phyloP scores from a whole-genome alignment of 2,329 filamentous ascomycete species.

The Grosmannia serpens region DNA sequence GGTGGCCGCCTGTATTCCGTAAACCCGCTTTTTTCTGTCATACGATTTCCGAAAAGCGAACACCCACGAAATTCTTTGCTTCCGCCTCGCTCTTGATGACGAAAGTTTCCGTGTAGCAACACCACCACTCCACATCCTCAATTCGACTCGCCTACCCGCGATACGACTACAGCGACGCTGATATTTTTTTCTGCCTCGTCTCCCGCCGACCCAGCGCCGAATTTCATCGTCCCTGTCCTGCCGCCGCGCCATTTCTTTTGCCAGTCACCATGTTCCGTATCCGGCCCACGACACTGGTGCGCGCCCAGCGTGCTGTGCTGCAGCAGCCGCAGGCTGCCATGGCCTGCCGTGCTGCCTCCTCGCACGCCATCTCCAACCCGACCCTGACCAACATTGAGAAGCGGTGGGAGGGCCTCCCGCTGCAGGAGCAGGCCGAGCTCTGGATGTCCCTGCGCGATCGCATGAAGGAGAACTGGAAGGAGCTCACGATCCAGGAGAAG shows the following conservation, averaged over 20 bases:
- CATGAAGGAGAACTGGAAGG: conserved; percentile 97
- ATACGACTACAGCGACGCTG: background rate
- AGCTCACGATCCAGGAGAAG: conserved; percentile 94
- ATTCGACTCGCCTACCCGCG: background rate
- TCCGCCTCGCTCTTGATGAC: background rate
- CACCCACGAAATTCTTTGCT: conserved; percentile 7
- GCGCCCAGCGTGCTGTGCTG: conserved; percentile 19
- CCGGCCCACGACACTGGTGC: conserved; percentile 40
- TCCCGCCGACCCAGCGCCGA: background rate
- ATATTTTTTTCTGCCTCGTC: background rate
- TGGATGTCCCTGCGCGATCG: conserved; percentile 98
- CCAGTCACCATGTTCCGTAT: conserved; percentile 41
- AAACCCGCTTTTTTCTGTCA: conserved; percentile 8
- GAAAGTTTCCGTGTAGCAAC: background rate
- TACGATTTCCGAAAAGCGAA: conserved; percentile 12
- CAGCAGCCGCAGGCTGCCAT: conserved; percentile 29
- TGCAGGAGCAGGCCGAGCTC: conserved; percentile 96
- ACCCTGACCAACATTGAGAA: conserved; percentile 98
- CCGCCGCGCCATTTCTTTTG: conserved; percentile 1
- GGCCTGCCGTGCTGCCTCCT: conserved; percentile 46
- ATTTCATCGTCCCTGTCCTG: background rate
- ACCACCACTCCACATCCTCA: background rate
- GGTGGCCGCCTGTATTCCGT: conserved; percentile 1
- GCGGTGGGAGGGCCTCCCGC: conserved; percentile 95
- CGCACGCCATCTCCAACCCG: conserved; percentile 94